Percentiles rank a stretch among this genome's conserved stretches.
phyloP scores from a whole-genome alignment of 805 yeast genomes.

The Kluyveromyces dobzhanskii region DNA sequence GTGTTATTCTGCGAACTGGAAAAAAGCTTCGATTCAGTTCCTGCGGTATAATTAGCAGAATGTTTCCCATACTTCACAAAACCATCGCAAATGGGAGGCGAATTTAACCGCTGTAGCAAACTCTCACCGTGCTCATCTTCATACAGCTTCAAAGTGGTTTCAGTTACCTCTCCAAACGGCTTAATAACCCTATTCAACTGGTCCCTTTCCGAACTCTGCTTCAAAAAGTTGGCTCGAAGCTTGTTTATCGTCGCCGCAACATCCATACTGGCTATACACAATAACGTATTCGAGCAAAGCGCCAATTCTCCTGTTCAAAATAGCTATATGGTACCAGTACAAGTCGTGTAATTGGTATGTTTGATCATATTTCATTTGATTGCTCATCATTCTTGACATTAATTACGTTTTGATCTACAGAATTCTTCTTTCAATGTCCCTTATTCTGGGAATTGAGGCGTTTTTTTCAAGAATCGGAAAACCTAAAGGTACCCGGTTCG shows the following conservation, averaged over 20 bases:
- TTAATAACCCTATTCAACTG: conserved; percentile 24
- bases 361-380: no score
- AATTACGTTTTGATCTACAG: no score
- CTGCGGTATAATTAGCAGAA: neutral
- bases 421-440: no score
- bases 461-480: no score
- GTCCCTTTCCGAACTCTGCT: conserved; percentile 22
- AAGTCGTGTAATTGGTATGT: no score
- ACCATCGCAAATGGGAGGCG: conserved; percentile 24
- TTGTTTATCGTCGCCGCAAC: conserved; percentile 18
- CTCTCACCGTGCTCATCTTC: conserved; percentile 14
- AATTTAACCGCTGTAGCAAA: conserved; percentile 16
- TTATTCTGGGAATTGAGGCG: no score
- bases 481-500: no score
- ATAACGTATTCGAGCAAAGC: no score
- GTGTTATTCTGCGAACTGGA: conserved; percentile 1
- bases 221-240: conserved; percentile 24
- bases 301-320: no score
- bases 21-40: neutral
- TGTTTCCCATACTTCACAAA: conserved; percentile 2
- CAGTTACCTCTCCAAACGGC: conserved; percentile 15
- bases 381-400: no score
- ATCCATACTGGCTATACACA: conserved; percentile 23
- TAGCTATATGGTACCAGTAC: no score
- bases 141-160: conserved; percentile 13